Base-by-base conservation (phyloP, 108 stramenopile species). In the Bacterosira constricta region DNA sequence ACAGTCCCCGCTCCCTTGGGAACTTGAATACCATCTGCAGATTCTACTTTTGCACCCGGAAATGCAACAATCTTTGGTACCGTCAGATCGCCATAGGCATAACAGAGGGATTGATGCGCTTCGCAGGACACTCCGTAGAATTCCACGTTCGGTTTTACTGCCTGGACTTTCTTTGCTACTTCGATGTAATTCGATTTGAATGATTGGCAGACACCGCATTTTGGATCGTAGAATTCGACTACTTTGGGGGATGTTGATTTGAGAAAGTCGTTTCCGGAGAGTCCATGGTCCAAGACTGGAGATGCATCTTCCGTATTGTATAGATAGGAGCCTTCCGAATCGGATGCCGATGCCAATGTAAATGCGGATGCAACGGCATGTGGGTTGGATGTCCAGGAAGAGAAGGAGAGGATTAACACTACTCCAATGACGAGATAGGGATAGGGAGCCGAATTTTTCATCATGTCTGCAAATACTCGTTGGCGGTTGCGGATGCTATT, bases 61-160 rank as follows among this genome's bases (percentile, higher is more conserved):
- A 65, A 74, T 1, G 38, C 73, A 8, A 74, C 1, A 18, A 74
- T 74, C 56, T 59, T 65, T 8, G 73, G 73, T 8, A 74, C 63
- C 64, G 31, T 18, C 15, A 30, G 46, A 30, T 41, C 20, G 6
- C 18, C 41, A 13, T 27, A 20, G 21, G 23, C 23, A 20, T 35
- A 34, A 38, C 73, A 74, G 1, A 59, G 1, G 8, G 45, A 38
- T 26, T 13, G 41, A 18, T 66, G 45, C 0, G 36, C 44, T 17
- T 18, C 29, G 11, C 73, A 74, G 1, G 73, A 74, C 10, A 74
- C 73, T 17, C 63, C 73, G 46, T 66, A 74, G 47, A 74, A 74
- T 59, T 65, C 63, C 15, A 74, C 73, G 17, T 51, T 45, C 6
- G 73, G 58, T 27, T 29, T 55, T 23, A 18, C 2, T 10, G 20